Evolutionary conservation across 768 basidiomycete species (phyloP), one percentile per base, ranked within the genome.

Genomic region (Panaeolus papilionaceus): DNA sequence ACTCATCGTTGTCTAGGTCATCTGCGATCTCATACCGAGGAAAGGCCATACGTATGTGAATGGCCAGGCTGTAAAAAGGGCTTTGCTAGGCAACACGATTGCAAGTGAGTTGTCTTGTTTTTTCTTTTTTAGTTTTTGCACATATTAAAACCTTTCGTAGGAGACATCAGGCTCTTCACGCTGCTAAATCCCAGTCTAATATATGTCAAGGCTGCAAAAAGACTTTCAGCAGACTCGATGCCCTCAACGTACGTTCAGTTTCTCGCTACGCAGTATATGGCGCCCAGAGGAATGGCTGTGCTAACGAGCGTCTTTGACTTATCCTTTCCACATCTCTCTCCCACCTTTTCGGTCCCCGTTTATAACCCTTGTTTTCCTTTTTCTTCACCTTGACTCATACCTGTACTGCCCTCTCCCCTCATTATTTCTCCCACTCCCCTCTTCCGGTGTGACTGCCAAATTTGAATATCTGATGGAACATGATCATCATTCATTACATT

Each of bases 21-120:
- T 83, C 79, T 98, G 69, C 88, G 96, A 73, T 97, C 96, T 18
- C 96, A 98, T 79, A 97, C 95, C 8, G 95, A 97, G 77, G 95
- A 98, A 79, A 85, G 95, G 65, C 96, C 96, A 42, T 98, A 95
- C 79, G 88, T 94, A 68, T 98, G 96, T 77, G 91, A 94, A 67
- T 96, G 92, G 87, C 93, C 94, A 12, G 95, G 95, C 38, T 98
- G 96, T 78, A 92, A 92, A 76, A 98, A 98, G 77, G 92, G 94
- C 28, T 97, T 98, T 76, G 96, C 96, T 63, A 87, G 96, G 54
- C 94, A 96, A 77, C 96, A 98, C 78, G 96, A 98, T 76, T 97
- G 95, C 92, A 98, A 98, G 91, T 93, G 75, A 76, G 92, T 89
- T 18, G 47, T 26, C 33, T 58, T 68, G 23, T 66, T 38, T 69